Evolutionary conservation across 2,329 filamentous ascomycete genomes (phyloP).

Genomic region (Paraconiothyrium sp.): DNA sequence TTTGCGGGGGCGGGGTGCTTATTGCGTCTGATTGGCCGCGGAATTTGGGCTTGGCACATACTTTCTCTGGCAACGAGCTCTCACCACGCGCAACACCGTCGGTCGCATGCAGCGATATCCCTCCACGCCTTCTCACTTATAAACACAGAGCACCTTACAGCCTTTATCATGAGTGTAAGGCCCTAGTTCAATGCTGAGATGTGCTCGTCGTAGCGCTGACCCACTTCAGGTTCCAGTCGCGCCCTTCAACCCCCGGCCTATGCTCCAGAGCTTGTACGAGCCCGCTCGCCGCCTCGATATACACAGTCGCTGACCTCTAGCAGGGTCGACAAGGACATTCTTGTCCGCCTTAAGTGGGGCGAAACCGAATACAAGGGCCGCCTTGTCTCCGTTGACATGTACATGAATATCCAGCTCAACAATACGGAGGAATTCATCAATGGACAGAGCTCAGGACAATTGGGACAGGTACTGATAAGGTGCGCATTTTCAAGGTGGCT

Average conservation of each 20-base stretch:
- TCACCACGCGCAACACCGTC: constrained; percentile 3
- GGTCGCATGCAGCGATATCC: constrained; percentile 5
- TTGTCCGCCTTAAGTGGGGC: constrained; percentile 96
- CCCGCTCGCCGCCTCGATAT: background rate
- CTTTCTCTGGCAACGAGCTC: constrained; percentile 9
- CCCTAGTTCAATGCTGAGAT: background rate
- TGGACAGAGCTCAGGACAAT: constrained; percentile 81
- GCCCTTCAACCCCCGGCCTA: constrained; percentile 94
- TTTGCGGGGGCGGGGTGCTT: constrained; percentile 23
- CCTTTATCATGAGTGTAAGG: constrained; percentile 52
- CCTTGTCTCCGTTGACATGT: constrained; percentile 92
- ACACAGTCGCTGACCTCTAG: constrained; percentile 21
- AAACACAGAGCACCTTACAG: background rate
- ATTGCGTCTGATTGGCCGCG: constrained; percentile 18
- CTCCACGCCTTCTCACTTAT: background rate
- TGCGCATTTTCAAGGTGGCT: constrained; percentile 45
- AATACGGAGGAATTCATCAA: constrained; percentile 93
- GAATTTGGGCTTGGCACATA: constrained; percentile 1
- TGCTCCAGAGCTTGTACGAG: constrained; percentile 89
- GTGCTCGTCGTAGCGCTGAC: constrained; percentile 27
- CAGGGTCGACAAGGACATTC: constrained; percentile 88
- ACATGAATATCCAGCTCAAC: constrained; percentile 97
- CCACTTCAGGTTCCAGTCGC: constrained; percentile 61
- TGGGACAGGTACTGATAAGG: constrained; percentile 94
- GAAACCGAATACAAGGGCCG: constrained; percentile 96